These are phyloP conservation scores for Aureobasidium sp. DNA, from an alignment of 2,329 filamentous ascomycete species.

Conservation along the genomic window DNA sequence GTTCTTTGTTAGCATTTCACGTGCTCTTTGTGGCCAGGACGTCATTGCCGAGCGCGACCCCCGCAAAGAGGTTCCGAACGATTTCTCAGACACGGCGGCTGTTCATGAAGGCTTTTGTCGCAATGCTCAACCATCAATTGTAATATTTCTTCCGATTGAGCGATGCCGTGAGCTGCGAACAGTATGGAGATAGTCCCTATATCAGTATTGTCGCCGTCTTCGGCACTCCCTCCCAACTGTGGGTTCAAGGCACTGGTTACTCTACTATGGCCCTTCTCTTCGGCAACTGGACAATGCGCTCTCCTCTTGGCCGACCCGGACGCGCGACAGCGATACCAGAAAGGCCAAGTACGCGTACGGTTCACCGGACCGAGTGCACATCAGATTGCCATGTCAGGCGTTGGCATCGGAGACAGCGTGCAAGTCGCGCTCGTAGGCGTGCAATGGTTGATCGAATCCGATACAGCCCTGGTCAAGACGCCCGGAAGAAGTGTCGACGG, in stretches of 20 bases:
- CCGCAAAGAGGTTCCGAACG: neutral
- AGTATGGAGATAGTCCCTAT: constrained; percentile 20
- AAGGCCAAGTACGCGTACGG: constrained; percentile 71
- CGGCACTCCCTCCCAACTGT: constrained; percentile 16
- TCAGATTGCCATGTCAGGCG: constrained; percentile 53
- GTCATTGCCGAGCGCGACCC: neutral
- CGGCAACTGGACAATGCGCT: constrained; percentile 61
- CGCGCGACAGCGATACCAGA: constrained; percentile 64
- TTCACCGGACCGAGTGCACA: constrained; percentile 64
- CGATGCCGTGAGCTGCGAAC: neutral
- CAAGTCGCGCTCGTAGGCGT: constrained; percentile 60
- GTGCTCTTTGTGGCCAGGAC: neutral
- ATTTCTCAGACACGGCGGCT: neutral
- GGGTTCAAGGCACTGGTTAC: constrained; percentile 63
- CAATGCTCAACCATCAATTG: neutral
- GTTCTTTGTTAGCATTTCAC: neutral
- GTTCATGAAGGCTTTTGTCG: neutral
- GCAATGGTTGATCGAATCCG: constrained; percentile 50
- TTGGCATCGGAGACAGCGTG: constrained; percentile 73
- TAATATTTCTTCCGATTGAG: neutral
- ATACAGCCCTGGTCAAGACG: constrained; percentile 42
- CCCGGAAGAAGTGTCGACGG: constrained; percentile 49
- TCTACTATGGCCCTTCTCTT: constrained; percentile 86
- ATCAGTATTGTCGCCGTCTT: constrained; percentile 21
- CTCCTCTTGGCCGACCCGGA: constrained; percentile 80